Evolutionary conservation across 257 asterid species (phyloP).

Genomic region (Capsicum rhomboideum): DNA sequence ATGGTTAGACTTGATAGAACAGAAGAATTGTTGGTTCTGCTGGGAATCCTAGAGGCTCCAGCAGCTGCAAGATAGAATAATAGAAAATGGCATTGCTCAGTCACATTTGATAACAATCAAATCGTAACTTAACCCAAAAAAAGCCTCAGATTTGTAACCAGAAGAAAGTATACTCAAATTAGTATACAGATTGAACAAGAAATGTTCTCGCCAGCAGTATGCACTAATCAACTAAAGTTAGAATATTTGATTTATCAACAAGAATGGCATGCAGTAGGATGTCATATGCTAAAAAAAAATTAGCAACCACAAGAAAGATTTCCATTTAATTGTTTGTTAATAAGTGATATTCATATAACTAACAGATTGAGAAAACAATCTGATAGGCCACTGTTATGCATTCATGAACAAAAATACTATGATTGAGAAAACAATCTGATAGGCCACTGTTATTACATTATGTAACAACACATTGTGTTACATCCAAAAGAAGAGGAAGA

Average conservation of each 20-base stretch:
- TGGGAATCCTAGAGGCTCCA: constrained; percentile 40
- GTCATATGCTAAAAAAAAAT: neutral
- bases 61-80: constrained; percentile 1
- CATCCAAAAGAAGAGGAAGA: no score
- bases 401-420: neutral
- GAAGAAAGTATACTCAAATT: neutral
- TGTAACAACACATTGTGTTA: no score
- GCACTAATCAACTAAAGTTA: neutral
- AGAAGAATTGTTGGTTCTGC: constrained; percentile 40
- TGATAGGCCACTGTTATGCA: neutral
- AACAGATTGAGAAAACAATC: neutral
- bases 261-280: neutral
- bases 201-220: neutral
- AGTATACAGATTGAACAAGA: neutral
- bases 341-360: neutral
- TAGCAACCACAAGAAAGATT: neutral
- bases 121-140: neutral
- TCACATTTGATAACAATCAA: neutral
- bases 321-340: neutral
- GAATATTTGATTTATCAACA: neutral
- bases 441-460: no score
- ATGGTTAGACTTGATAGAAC: constrained; percentile 41
- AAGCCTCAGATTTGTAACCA: neutral
- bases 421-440: no score
- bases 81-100: neutral